Base-by-base conservation (phyloP, 2,329 filamentous ascomycete genomes). In the Sodiomyces alkalinus region DNA sequence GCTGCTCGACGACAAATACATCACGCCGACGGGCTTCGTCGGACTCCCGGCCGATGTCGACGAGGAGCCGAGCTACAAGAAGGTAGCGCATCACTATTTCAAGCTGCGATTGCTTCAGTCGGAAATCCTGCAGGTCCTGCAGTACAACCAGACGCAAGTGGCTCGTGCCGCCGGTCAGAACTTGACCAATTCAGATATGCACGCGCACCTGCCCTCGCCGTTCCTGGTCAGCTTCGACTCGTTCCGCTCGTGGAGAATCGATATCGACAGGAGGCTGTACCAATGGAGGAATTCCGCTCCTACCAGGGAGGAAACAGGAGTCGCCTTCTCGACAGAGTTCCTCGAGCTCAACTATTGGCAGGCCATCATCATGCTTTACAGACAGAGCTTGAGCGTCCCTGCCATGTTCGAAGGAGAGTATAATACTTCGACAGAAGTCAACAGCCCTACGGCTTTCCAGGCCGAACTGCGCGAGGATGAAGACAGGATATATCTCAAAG, bases 331-430 rank as follows among this genome's bases (percentile, higher is more conserved):
- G 1, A 74, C 81, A 2, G 79, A 93, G 31, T 93, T 96, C 43
- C 56, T 94, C 4, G 83, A 94, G 43, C 64, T 96, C 35, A 96
- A 96, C 51, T 96, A 96, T 53, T 96, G 87, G 86, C 87, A 94
- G 49, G 83, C 85, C 4, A 75, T 96, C 35, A 92, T 94, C 40
- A 85, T 94, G 77, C 68, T 96, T 13, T 96, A 96, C 49, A 68
- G 87, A 31, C 87, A 93, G 51, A 90, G 85, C 49, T 54, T 93
- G 35, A 79, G 81, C 27, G 81, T 93, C 12, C 87, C 87, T 1
- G 72, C 79, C 22, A 74, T 85, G 44, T 74, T 96, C 33, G 82
- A 86, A 30, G 74, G 74, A 30, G 87, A 94, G 52, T 74, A 74
- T 40, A 66, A 71, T 41, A 70, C 70, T 2, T 66, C 69, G 4